These are phyloP conservation scores for Sporothrix phasma DNA, from an alignment of 2,329 filamentous ascomycete genomes.

Conservation along the genomic window DNA sequence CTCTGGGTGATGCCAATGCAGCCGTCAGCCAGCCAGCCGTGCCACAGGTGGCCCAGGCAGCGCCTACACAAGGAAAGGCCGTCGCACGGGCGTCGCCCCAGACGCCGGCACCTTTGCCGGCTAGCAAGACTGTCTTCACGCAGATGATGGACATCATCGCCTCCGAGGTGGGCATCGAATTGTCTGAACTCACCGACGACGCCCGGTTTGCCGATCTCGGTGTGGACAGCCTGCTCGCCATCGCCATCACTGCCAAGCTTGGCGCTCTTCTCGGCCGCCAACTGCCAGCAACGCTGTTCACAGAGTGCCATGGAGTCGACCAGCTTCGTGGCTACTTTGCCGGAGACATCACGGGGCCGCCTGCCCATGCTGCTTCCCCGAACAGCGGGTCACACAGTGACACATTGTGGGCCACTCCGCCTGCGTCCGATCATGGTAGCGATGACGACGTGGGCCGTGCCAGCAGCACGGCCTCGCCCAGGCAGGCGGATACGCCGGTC, in stretches of 20 bases:
- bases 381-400: not conserved
- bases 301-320: not conserved
- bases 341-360: not conserved
- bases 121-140: not conserved
- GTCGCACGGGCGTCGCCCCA: not conserved
- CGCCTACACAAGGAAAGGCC: not conserved
- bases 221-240: conserved; percentile 23
- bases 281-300: not conserved
- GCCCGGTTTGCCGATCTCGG: conserved; percentile 28
- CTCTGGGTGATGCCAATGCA: not conserved
- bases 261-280: not conserved
- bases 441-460: not conserved
- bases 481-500: not conserved
- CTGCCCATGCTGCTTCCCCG: not conserved
- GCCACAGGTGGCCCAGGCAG: not conserved
- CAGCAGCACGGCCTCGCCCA: not conserved
- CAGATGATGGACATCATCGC: conserved; percentile 32
- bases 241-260: conserved; percentile 5
- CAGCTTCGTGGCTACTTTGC: not conserved
- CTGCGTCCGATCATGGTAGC: not conserved
- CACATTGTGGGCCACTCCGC: not conserved
- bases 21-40: not conserved
- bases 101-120: not conserved
- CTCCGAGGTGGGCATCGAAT: conserved; percentile 46
- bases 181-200: conserved; percentile 34